Evolutionary conservation across 805 yeast genomes (phyloP).

Genomic region (Limtongia smithiae): DNA sequence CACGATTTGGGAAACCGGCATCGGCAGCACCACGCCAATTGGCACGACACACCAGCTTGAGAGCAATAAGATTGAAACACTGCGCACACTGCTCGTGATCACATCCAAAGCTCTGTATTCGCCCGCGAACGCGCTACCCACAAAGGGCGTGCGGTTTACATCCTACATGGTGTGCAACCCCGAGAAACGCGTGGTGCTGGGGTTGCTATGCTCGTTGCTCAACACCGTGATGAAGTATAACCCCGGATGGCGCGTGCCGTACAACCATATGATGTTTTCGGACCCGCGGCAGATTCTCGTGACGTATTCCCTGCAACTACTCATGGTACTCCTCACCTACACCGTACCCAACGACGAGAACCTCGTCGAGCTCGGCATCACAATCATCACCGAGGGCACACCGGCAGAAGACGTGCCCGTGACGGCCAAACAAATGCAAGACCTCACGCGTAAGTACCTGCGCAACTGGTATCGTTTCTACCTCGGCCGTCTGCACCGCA

Average conservation of each 20-base stretch:
- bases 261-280: slow-evolving; percentile 33
- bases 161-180: slow-evolving; percentile 52
- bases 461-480: slow-evolving; percentile 36
- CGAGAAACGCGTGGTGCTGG: slow-evolving; percentile 47
- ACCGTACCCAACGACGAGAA: slow-evolving; percentile 48
- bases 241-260: slow-evolving; percentile 38
- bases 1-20: slow-evolving; percentile 76
- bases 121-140: slow-evolving; percentile 42
- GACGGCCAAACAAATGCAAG: slow-evolving; percentile 8
- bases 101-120: slow-evolving; percentile 60
- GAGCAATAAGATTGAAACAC: slow-evolving; percentile 61
- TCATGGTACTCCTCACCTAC: slow-evolving; percentile 59
- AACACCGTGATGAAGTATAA: slow-evolving; percentile 49
- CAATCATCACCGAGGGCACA: slow-evolving; percentile 4
- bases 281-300: slow-evolving; percentile 38
- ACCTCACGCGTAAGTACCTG: slow-evolving; percentile 3
- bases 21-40: slow-evolving; percentile 47
- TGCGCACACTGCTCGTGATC: slow-evolving; percentile 58
- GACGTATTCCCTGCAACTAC: slow-evolving; percentile 56
- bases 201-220: slow-evolving; percentile 62
- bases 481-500: slow-evolving; percentile 36
- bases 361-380: slow-evolving; percentile 11
- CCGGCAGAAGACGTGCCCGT: slow-evolving; percentile 2
- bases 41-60: slow-evolving; percentile 47
- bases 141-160: slow-evolving; percentile 58